Conservation (phyloP, 2,329 filamentous ascomycete species). For the Juglanconis juglandina region DNA sequence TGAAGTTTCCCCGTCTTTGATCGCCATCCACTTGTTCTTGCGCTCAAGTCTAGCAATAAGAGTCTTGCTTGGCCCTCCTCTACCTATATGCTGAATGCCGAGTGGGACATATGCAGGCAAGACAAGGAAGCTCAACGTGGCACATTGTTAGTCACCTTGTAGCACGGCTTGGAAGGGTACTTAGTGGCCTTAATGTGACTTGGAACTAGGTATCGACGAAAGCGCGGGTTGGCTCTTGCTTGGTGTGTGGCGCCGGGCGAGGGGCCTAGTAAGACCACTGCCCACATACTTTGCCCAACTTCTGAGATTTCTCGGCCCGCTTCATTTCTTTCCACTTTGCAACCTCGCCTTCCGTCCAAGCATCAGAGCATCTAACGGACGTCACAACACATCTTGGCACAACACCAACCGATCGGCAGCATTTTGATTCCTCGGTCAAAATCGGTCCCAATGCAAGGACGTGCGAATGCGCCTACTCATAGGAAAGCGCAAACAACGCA, state of each 20-base stretch:
- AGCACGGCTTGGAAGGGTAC: not conserved
- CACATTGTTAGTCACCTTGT: slow-evolving; percentile 8
- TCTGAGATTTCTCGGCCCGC: slow-evolving; percentile 14
- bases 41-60: not conserved
- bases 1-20: not conserved
- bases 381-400: not conserved
- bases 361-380: not conserved
- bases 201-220: slow-evolving; percentile 5
- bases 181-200: slow-evolving; percentile 1
- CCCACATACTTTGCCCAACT: slow-evolving; percentile 3
- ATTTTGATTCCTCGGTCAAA: not conserved
- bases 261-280: slow-evolving; percentile 4
- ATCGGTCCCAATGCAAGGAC: not conserved
- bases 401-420: not conserved
- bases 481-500: not conserved
- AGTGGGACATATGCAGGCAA: slow-evolving; percentile 1
- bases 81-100: too few relatives aligned
- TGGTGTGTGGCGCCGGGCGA: slow-evolving; percentile 8
- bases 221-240: not conserved
- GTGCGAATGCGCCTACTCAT: not conserved
- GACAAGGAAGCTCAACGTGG: slow-evolving; percentile 9
- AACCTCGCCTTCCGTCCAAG: not conserved
- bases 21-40: not conserved
- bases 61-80: not conserved
- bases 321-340: slow-evolving; percentile 10